These are phyloP conservation scores for Saccharomyces pastorianus DNA, from an alignment of 1,139 yeast species.

Conservation along the genomic window DNA sequence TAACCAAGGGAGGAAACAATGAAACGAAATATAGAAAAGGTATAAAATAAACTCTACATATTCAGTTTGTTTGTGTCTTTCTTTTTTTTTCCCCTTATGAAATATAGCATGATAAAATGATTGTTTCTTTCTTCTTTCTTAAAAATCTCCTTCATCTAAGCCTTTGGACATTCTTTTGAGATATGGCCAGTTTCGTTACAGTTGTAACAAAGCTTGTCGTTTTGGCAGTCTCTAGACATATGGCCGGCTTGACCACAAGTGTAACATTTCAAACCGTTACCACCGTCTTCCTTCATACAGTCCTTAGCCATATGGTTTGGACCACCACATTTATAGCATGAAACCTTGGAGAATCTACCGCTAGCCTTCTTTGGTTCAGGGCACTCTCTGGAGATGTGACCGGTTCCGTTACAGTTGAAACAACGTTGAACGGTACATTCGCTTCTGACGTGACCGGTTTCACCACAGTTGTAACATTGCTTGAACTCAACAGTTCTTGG, in stretches of 20 bases:
- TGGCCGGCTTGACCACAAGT: constrained; percentile 90
- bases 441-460: constrained; percentile 66
- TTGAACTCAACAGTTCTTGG: constrained; percentile 77
- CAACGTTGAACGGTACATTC: constrained; percentile 66
- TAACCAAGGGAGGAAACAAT: neutral
- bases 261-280: constrained; percentile 51
- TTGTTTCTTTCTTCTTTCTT: neutral
- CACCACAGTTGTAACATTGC: constrained; percentile 81
- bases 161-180: constrained; percentile 65
- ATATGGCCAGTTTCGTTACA: constrained; percentile 89
- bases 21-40: neutral
- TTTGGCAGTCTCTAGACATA: constrained; percentile 73
- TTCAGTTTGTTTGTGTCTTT: neutral
- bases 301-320: constrained; percentile 91
- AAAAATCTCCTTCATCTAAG: neutral
- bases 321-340: constrained; percentile 89
- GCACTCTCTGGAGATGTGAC: constrained; percentile 78
- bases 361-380: constrained; percentile 35
- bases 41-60: neutral
- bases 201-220: constrained; percentile 65
- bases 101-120: constrained; percentile 1
- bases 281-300: constrained; percentile 64
- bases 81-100: neutral
- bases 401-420: constrained; percentile 80
- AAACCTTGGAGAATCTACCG: constrained; percentile 37